phyloP scores from a whole-genome alignment of 2,329 filamentous ascomycete species.

The Fusarium lateritium region DNA sequence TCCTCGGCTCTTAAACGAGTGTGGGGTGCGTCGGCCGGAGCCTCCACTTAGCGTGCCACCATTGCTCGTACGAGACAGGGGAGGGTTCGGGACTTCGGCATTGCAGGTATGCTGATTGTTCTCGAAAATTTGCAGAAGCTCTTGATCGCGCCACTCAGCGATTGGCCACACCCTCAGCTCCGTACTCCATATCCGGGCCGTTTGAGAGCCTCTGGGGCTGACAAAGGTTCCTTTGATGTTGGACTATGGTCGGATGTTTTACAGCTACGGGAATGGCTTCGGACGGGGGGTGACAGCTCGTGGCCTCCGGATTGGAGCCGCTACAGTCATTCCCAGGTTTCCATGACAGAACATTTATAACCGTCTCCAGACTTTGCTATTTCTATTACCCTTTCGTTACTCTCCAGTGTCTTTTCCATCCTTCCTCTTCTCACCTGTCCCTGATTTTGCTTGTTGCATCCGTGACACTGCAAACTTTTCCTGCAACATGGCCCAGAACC shows the following conservation, averaged over 20 bases:
- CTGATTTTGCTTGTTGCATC: slow-evolving; percentile 8
- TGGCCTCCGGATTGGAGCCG: slow-evolving; percentile 5
- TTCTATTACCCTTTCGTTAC: slow-evolving; percentile 26
- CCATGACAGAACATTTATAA: slow-evolving; percentile 42
- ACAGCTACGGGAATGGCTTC: slow-evolving; percentile 32
- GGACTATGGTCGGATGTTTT: slow-evolving; percentile 37
- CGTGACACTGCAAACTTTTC: slow-evolving; percentile 23
- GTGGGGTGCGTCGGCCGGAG: slow-evolving; percentile 24
- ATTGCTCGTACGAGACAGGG: slow-evolving; percentile 43
- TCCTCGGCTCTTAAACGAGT: slow-evolving; percentile 27
- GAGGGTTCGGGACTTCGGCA: slow-evolving; percentile 41
- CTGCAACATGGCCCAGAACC: slow-evolving; percentile 52
- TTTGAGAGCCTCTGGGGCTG: slow-evolving; percentile 29
- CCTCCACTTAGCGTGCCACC: slow-evolving; percentile 31
- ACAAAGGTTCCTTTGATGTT: slow-evolving; percentile 40
- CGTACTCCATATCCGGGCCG: slow-evolving; percentile 38
- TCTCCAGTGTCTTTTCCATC: not conserved
- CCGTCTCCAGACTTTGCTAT: slow-evolving; percentile 35
- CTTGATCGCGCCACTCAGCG: slow-evolving; percentile 19
- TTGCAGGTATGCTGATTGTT: slow-evolving; percentile 41
- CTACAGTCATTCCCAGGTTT: slow-evolving; percentile 13
- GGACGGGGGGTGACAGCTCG: slow-evolving; percentile 8
- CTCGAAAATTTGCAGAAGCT: slow-evolving; percentile 43
- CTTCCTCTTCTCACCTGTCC: not conserved
- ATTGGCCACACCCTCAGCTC: slow-evolving; percentile 29